Evolutionary conservation across 257 asterid genomes (phyloP).

Genomic region (Solanum paucissectum): DNA sequence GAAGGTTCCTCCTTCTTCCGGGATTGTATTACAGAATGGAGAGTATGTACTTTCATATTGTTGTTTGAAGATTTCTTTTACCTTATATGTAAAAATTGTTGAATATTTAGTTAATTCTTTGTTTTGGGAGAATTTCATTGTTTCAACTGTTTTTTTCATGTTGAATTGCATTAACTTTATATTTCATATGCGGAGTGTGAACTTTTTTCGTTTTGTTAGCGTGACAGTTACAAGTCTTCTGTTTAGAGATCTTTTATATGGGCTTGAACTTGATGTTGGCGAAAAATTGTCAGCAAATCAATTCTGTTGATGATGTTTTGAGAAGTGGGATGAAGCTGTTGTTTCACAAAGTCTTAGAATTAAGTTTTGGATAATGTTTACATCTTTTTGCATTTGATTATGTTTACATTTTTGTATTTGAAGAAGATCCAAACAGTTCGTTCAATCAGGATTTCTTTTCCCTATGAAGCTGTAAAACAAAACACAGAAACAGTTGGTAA

Average conservation of each 20-base stretch:
- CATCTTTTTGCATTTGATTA: background rate
- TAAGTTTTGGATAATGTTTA: background rate
- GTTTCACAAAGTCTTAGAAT: background rate
- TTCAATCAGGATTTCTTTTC: background rate
- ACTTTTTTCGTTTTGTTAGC: background rate
- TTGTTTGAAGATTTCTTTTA: background rate
- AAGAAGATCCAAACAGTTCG: background rate
- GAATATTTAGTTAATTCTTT: background rate
- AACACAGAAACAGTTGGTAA: background rate
- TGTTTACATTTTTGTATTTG: background rate
- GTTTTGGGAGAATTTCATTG: background rate
- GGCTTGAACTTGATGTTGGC: background rate
- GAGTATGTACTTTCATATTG: constrained; percentile 29
- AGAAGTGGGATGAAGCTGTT: background rate
- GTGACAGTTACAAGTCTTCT: background rate
- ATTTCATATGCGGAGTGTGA: background rate
- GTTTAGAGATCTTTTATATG: background rate
- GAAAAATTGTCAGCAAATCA: background rate
- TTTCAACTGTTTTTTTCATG: background rate
- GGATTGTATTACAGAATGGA: constrained; percentile 62
- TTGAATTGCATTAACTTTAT: background rate
- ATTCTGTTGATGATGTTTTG: background rate
- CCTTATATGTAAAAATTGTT: background rate
- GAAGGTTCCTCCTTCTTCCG: constrained; percentile 73
- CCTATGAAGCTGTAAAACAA: background rate